phyloP scores from a whole-genome alignment of 257 asterid species.

The Phtheirospermum japonicum region DNA sequence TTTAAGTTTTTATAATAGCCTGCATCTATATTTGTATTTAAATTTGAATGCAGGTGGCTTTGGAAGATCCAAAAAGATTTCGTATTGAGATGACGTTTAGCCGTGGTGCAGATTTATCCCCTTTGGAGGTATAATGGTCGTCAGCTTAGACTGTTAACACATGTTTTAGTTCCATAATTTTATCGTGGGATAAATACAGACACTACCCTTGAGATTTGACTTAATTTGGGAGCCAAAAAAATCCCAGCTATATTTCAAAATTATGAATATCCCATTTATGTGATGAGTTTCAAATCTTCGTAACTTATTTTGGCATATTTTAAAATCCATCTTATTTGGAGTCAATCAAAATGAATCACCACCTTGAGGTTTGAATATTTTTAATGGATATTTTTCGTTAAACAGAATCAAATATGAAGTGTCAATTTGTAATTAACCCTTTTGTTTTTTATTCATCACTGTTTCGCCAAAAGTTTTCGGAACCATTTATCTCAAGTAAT shows the following conservation, averaged over 20 bases:
- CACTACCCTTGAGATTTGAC: neutral
- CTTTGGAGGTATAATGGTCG: slow-evolving; percentile 59
- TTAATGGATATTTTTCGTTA: too few relatives aligned
- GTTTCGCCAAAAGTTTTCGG: neutral
- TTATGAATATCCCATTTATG: too few relatives aligned
- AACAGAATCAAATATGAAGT: too few relatives aligned
- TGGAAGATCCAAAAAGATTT: slow-evolving; percentile 86
- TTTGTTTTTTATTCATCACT: neutral
- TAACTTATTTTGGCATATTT: too few relatives aligned
- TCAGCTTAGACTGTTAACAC: neutral
- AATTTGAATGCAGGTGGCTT: slow-evolving; percentile 53
- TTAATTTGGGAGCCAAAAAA: neutral
- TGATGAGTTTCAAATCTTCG: too few relatives aligned
- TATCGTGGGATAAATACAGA: neutral
- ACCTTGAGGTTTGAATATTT: too few relatives aligned
- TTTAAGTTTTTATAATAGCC: neutral
- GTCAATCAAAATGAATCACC: too few relatives aligned
- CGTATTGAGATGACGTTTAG: slow-evolving; percentile 84
- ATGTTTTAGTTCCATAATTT: neutral
- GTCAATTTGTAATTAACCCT: too few relatives aligned
- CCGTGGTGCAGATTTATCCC: slow-evolving; percentile 92
- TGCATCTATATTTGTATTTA: neutral
- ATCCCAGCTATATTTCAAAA: too few relatives aligned
- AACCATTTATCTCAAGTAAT: neutral
- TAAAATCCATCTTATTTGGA: too few relatives aligned